A percentile compares a stretch with the other conserved stretches of the same genome.
Conservation (phyloP, 257 asterid genomes). For the Perilla frutescens region DNA sequence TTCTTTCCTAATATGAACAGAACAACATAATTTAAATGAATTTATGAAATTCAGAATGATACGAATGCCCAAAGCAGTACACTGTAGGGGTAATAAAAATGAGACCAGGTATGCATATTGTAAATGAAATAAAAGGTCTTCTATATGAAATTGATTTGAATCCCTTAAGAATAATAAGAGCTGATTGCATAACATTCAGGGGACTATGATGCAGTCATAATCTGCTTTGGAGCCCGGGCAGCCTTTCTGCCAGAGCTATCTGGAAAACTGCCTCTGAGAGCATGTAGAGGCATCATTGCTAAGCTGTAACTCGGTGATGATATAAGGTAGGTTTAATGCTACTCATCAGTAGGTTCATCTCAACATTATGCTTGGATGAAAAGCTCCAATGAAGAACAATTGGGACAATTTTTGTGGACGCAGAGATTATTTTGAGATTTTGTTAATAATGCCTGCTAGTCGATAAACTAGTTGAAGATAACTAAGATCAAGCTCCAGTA, state of each 20-base stretch:
- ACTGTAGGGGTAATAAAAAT: no score
- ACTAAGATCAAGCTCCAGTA: slow-evolving; percentile 24
- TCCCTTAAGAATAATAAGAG: slow-evolving; percentile 19
- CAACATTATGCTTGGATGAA: background rate
- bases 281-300: slow-evolving; percentile 88
- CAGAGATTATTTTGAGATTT: no score
- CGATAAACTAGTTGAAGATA: no score
- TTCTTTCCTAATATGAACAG: slow-evolving; percentile 64
- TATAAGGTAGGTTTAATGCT: slow-evolving; percentile 52
- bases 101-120: no score
- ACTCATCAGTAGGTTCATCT: background rate
- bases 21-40: no score
- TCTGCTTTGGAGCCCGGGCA: slow-evolving; percentile 89
- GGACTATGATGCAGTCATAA: slow-evolving; percentile 75
- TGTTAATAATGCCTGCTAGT: no score
- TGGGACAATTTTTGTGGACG: no score
- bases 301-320: slow-evolving; percentile 67
- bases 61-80: background rate
- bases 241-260: slow-evolving; percentile 74
- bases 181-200: slow-evolving; percentile 55
- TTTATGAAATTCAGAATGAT: background rate
- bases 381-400: background rate
- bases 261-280: slow-evolving; percentile 79
- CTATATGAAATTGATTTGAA: background rate
- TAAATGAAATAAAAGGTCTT: background rate